These are phyloP conservation scores for Tricladium varicosporioides DNA, from an alignment of 2,329 filamentous ascomycete species.

Conservation along the genomic window DNA sequence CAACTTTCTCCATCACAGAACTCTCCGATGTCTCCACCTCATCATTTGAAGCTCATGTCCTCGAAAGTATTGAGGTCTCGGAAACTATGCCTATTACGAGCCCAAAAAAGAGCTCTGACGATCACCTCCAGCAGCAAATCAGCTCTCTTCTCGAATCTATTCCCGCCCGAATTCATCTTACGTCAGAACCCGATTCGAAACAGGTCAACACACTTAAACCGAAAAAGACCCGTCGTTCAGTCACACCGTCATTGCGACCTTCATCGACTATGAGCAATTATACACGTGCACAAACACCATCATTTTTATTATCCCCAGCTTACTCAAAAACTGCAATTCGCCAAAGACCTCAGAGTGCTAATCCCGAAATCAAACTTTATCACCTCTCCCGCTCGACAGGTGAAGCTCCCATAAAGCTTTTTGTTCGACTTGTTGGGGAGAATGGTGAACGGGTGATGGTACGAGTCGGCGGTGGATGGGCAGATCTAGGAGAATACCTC, in stretches of 20 bases:
- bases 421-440: conserved; percentile 89
- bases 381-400: conserved; percentile 83
- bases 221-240: conserved; percentile 35
- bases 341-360: conserved; percentile 47
- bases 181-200: conserved; percentile 44
- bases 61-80: conserved; percentile 27
- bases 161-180: conserved; percentile 75
- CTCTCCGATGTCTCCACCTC: conserved; percentile 11
- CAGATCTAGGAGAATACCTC: conserved; percentile 90
- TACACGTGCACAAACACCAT: conserved; percentile 57
- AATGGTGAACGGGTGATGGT: conserved; percentile 94
- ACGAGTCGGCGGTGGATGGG: conserved; percentile 96
- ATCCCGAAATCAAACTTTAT: conserved; percentile 84
- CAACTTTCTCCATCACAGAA: conserved; percentile 16
- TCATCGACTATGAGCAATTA: conserved; percentile 21
- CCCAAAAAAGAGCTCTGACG: conserved; percentile 42
- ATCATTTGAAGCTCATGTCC: conserved; percentile 23
- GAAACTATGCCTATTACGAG: conserved; percentile 18
- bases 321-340: conserved; percentile 43
- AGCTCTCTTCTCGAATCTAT: conserved; percentile 75
- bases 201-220: conserved; percentile 26
- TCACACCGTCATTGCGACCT: conserved; percentile 29
- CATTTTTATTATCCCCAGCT: conserved; percentile 68
- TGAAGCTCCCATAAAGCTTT: conserved; percentile 88
- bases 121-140: conserved; percentile 77